These are phyloP conservation scores for Pseudofabraea citricarpa DNA, from an alignment of 2,329 filamentous ascomycete species.

Conservation along the genomic window DNA sequence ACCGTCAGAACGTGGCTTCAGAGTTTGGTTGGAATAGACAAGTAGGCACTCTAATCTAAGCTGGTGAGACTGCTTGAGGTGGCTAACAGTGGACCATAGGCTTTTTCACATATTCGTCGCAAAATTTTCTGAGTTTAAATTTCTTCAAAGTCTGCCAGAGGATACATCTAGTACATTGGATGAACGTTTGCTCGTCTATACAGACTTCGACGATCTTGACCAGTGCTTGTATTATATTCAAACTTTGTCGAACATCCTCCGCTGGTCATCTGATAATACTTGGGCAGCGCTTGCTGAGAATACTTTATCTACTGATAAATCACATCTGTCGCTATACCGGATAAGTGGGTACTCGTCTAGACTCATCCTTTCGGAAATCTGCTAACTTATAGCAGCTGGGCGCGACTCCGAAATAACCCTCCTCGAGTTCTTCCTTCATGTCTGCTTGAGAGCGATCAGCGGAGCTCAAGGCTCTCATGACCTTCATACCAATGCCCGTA, in stretches of 20 bases:
- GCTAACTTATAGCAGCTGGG: constrained; percentile 35
- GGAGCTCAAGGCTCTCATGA: constrained; percentile 32
- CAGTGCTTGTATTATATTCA: constrained; percentile 75
- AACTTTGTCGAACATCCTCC: constrained; percentile 68
- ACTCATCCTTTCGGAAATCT: background rate
- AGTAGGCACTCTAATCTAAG: constrained; percentile 35
- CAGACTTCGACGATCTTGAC: constrained; percentile 63
- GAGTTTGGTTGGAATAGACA: constrained; percentile 56
- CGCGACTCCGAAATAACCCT: constrained; percentile 54
- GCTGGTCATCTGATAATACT: constrained; percentile 61
- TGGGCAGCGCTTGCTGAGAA: constrained; percentile 69
- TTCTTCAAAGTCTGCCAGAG: constrained; percentile 35
- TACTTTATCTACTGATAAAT: constrained; percentile 42
- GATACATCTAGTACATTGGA: constrained; percentile 14
- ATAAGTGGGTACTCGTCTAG: constrained; percentile 44
- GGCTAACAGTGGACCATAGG: constrained; percentile 33
- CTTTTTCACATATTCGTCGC: constrained; percentile 56
- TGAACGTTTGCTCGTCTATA: constrained; percentile 31
- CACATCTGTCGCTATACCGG: constrained; percentile 36
- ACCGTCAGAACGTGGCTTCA: constrained; percentile 79
- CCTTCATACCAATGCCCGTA: constrained; percentile 39
- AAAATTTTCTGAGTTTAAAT: constrained; percentile 51
- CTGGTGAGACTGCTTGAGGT: too few relatives aligned
- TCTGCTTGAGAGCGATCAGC: constrained; percentile 59
- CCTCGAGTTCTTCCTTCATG: constrained; percentile 63